Conservation (phyloP, 164 flowering plant genomes). For the Buxus sempervirens region DNA sequence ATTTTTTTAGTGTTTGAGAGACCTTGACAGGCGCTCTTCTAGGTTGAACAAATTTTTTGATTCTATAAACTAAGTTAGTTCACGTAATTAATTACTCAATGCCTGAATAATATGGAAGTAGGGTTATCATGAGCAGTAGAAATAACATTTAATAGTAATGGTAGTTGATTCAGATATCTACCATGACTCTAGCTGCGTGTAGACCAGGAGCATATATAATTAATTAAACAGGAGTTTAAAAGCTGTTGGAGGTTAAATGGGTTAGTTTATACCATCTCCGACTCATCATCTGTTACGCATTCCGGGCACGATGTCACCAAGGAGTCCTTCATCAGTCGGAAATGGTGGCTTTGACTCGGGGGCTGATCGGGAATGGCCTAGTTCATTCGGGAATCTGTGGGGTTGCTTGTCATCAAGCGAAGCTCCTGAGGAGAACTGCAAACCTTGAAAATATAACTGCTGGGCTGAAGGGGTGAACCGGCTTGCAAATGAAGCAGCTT, state of each 20-base stretch:
- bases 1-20: neutral
- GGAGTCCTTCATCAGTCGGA: slow-evolving; percentile 53
- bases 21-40: no score
- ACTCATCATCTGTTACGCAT: slow-evolving; percentile 45
- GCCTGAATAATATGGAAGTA: no score
- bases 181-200: no score
- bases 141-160: no score
- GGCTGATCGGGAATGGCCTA: slow-evolving; percentile 12
- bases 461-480: slow-evolving; percentile 24
- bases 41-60: no score
- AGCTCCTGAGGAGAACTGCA: slow-evolving; percentile 24
- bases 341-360: slow-evolving; percentile 14
- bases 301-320: slow-evolving; percentile 71
- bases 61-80: no score
- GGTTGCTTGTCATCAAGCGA: slow-evolving; percentile 15
- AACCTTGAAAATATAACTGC: slow-evolving; percentile 29
- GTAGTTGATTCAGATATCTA: no score
- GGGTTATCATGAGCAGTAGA: no score
- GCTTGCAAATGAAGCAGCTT: slow-evolving; percentile 22
- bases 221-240: no score
- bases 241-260: neutral
- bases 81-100: no score
- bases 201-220: no score
- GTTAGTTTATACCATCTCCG: slow-evolving; percentile 10
- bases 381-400: slow-evolving; percentile 15